Conservation (phyloP, 129 eudicot species). For the Apium graveolens region DNA sequence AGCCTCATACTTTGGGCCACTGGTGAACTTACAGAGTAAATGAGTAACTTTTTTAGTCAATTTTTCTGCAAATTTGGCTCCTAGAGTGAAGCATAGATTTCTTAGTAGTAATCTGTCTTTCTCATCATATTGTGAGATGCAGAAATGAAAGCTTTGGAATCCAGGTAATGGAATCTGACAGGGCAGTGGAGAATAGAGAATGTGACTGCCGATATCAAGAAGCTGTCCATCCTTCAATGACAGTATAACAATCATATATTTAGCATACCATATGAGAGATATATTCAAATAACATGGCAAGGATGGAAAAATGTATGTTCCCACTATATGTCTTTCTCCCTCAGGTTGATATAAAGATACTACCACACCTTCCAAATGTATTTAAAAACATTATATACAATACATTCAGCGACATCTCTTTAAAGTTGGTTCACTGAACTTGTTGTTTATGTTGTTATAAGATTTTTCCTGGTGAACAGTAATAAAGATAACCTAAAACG, state of each 20-base stretch:
- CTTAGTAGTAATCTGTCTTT: conserved; percentile 63
- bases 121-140: conserved; percentile 75
- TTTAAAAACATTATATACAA: neutral
- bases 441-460: neutral
- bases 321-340: neutral
- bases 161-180: conserved; percentile 83
- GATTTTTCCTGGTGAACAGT: neutral
- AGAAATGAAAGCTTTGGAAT: conserved; percentile 41
- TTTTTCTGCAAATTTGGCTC: conserved; percentile 46
- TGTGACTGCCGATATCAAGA: conserved; percentile 75
- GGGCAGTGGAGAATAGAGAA: conserved; percentile 87
- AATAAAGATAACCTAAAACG: neutral
- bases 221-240: conserved; percentile 60
- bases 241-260: conserved; percentile 14
- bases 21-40: conserved; percentile 64
- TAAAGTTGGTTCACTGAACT: neutral
- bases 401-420: neutral
- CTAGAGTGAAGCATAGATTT: conserved; percentile 79
- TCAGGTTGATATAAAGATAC: neutral
- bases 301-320: neutral
- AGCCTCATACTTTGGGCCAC: conserved; percentile 67
- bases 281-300: neutral
- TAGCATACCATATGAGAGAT: neutral
- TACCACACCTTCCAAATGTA: neutral
- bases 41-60: conserved; percentile 62